These are phyloP conservation scores for Torulaspora globosa DNA, from an alignment of 1,139 yeast genomes.

Conservation along the genomic window DNA sequence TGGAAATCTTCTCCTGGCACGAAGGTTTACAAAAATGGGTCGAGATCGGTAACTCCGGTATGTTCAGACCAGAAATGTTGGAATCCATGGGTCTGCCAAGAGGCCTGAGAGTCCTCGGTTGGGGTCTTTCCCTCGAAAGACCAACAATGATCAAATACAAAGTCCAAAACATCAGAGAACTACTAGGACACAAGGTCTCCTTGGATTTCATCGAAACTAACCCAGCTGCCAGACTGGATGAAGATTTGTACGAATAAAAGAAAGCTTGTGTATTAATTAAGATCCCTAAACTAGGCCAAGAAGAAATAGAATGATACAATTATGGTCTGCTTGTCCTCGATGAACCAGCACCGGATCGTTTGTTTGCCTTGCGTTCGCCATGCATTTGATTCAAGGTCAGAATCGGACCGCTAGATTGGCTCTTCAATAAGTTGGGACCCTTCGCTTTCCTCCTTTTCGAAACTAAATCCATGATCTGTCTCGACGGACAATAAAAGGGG, in stretches of 20 bases:
- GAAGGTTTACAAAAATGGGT: slow-evolving; percentile 95
- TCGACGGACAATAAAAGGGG: slow-evolving; percentile 27
- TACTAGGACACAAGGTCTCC: slow-evolving; percentile 90
- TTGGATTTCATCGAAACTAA: slow-evolving; percentile 90
- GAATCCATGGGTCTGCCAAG: slow-evolving; percentile 97
- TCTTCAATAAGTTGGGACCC: slow-evolving; percentile 8
- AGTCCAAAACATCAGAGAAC: slow-evolving; percentile 90
- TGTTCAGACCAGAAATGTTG: slow-evolving; percentile 99
- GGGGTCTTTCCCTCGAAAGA: slow-evolving; percentile 96
- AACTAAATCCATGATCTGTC: slow-evolving; percentile 22
- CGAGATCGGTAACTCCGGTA: slow-evolving; percentile 98
- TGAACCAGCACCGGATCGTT: slow-evolving; percentile 1
- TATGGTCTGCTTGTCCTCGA: background rate
- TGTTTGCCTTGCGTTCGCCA: background rate
- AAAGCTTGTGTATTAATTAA: slow-evolving; percentile 8
- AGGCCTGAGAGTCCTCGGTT: slow-evolving; percentile 90
- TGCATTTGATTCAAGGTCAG: slow-evolving; percentile 5
- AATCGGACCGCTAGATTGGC: slow-evolving; percentile 10
- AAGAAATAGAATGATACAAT: slow-evolving; percentile 8
- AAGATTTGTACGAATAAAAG: slow-evolving; percentile 44
- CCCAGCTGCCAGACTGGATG: slow-evolving; percentile 96
- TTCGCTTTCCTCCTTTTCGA: slow-evolving; percentile 13
- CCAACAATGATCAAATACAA: slow-evolving; percentile 99
- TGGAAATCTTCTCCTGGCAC: slow-evolving; percentile 97
- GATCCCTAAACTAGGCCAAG: background rate